Evolutionary conservation across 2,329 filamentous ascomycete species (phyloP), one percentile per base, ranked within the genome.

Genomic region (Periconia sp.): DNA sequence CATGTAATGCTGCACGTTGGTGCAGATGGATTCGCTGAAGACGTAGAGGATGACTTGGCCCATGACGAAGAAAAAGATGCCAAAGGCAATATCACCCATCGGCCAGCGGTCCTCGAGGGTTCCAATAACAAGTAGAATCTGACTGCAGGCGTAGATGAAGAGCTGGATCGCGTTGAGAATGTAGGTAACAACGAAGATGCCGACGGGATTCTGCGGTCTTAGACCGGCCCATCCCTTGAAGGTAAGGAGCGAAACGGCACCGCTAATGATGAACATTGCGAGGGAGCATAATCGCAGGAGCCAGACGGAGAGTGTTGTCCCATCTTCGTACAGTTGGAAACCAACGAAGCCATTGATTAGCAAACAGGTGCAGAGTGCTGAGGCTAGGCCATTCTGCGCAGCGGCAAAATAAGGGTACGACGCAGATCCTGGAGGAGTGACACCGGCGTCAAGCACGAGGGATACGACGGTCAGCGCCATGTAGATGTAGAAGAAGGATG

Each of bases 331-430:
- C 10, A 99, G 79, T 73, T 97, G 94, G 73, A 99, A 99, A 23
- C 94, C 94, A 40, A 99, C 92, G 65, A 99, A 99, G 30, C 94
- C 94, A 70, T 97, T 97, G 77, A 99, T 92, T 59, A 97, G 77
- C 42, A 99, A 78, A 68, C 88, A 95, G 18, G 90, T 92, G 67
- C 94, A 87, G 19, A 95, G 80, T 1, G 94, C 89, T 24, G 90
- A 96, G 16, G 85, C 78, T 39, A 99, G 78, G 11, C 92, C 94
- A 51, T 86, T 87, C 63, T 99, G 94, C 5, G 87, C 83, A 9
- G 91, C 88, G 53, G 89, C 88, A 65, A 99, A 96, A 77, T 96
- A 99, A 0, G 92, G 87, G 61, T 92, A 96, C 1, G 89, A 82
- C 2, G 74, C 78, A 37, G 86, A 90, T 43, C 88, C 87, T 1